Evolutionary conservation across 2,329 filamentous ascomycete species (phyloP).

Genomic region (Alternaria infectoria): DNA sequence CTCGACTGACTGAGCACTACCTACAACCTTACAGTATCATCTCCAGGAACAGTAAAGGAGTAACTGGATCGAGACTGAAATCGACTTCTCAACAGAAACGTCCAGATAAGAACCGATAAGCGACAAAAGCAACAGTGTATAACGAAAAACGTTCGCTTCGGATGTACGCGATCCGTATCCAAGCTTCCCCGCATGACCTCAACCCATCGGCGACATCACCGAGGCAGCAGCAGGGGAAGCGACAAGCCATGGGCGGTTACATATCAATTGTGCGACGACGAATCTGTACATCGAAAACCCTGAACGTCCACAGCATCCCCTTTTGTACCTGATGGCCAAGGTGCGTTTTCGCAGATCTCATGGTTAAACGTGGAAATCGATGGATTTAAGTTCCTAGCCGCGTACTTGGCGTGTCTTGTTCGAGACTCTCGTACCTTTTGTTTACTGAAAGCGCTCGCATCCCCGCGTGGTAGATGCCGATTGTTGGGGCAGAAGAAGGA

Average conservation of each 20-base stretch:
- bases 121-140: background rate
- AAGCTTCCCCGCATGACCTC: background rate
- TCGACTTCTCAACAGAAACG: background rate
- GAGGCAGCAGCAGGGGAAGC: background rate
- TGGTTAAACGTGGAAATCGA: background rate
- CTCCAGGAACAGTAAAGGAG: background rate
- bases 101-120: background rate
- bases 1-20: background rate
- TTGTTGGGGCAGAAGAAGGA: constrained; percentile 1
- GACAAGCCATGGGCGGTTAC: background rate
- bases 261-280: background rate
- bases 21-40: background rate
- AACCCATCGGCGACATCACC: background rate
- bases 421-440: background rate
- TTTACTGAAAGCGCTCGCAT: background rate
- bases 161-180: background rate
- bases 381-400: background rate
- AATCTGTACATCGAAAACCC: background rate
- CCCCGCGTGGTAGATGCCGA: background rate
- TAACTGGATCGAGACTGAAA: background rate
- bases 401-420: background rate
- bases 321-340: background rate
- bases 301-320: background rate
- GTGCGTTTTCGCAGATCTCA: background rate
- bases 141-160: constrained; percentile 1